These are phyloP conservation scores for Ceratorhiza oryzae-sativae DNA, from an alignment of 1,284 basidiomycete species.

Conservation along the genomic window DNA sequence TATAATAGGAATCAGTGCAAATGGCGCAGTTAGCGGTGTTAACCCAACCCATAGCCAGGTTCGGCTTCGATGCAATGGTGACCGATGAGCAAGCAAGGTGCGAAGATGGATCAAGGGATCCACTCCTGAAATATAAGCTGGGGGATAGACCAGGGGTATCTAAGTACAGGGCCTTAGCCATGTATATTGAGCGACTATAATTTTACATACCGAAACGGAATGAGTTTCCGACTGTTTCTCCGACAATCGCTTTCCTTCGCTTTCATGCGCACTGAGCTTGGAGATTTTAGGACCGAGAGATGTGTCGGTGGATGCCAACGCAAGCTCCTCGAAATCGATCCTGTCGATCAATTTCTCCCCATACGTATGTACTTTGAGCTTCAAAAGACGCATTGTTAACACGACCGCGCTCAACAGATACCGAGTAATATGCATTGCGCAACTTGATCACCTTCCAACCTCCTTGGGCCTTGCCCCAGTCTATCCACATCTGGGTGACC, in stretches of 20 bases:
- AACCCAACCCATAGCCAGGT: constrained; percentile 69
- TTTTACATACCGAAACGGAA: constrained; percentile 9
- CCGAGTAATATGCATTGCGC: constrained; percentile 35
- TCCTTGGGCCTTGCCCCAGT: constrained; percentile 42
- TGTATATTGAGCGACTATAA: not conserved
- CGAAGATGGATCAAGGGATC: constrained; percentile 63
- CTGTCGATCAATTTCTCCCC: constrained; percentile 40
- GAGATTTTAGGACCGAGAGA: constrained; percentile 39
- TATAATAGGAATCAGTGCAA: constrained; percentile 75
- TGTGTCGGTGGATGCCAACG: constrained; percentile 42
- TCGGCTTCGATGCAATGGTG: constrained; percentile 68
- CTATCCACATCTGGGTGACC: constrained; percentile 39
- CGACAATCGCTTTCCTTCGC: constrained; percentile 28
- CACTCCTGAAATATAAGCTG: constrained; percentile 52
- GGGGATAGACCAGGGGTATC: constrained; percentile 73
- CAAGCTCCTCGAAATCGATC: constrained; percentile 44
- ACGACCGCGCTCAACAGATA: not conserved
- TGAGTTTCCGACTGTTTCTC: constrained; percentile 29
- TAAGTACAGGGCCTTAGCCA: constrained; percentile 46
- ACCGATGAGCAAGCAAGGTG: constrained; percentile 60
- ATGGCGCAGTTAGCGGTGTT: constrained; percentile 73
- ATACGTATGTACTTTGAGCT: constrained; percentile 42
- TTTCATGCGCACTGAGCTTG: constrained; percentile 23
- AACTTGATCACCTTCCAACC: constrained; percentile 44
- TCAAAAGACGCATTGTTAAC: not conserved